Evolutionary conservation across 1,139 yeast species (phyloP), one percentile per base, ranked within the genome.

Genomic region (Pichia sp.): DNA sequence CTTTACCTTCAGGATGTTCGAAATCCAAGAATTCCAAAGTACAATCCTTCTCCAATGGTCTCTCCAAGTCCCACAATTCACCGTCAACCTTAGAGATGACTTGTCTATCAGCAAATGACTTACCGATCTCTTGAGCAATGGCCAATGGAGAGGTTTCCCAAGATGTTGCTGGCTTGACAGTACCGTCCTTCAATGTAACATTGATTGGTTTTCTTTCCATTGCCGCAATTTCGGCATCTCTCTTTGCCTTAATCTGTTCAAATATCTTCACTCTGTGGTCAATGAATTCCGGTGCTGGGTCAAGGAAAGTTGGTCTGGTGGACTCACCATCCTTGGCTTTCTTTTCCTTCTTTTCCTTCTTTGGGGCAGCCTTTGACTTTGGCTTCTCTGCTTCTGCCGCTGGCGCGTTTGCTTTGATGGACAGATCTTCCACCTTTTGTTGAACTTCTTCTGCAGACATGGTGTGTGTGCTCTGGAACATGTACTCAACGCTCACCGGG

Each of bases 21-120:
- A 93, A 93, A 53, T 80, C 86, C 46, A 77, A 66, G 52, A 87
- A 82, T 59, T 86, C 93, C 48, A 93, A 67, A 31, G 63, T 60
- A 34, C 73, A 66, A 49, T 81, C 86, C 23, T 63, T 70, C 65
- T 91, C 98, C 38, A 93, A 69, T 14, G 97, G 96, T 64, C 98
- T 82, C 46, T 82, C 93, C 57, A 93, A 69, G 66, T 93, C 99
- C 98, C 98, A 93, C 51, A 88, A 69, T 49, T 73, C 69, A 40
- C 95, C 96, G 55, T 93, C 73, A 40, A 91, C 93, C 64, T 86
- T 87, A 41, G 97, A 74, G 51, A 93, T 87, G 45, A 93, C 87
- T 53, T 85, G 83, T 65, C 87, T 80, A 50, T 91, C 97, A 38
- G 73, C 63, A 51, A 80, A 79, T n/a, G 96, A 82, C 62, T 85